Evolutionary conservation across 1,139 yeast genomes (phyloP), one percentile per base, ranked within the genome.

Genomic region (Wickerhamomyces sp.): DNA sequence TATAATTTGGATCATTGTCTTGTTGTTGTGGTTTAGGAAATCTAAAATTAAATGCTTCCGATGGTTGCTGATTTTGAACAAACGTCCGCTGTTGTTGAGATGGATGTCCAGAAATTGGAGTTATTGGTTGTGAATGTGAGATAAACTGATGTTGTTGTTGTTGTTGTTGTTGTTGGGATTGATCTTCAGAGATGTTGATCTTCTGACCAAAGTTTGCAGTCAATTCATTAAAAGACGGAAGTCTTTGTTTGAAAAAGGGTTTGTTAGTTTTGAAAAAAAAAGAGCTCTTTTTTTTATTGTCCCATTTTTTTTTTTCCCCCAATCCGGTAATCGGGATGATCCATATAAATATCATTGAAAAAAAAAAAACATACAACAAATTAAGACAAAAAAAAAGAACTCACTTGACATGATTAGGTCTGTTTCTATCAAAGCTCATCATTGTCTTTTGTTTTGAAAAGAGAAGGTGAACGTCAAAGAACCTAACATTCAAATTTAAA

Each of bases 161-260:
- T 13, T 24, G 35, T 13, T 25, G 18, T 17, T 17, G 30, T 6
- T 22, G 31, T 12, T 17, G 32, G 6, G 3, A 27, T n/a, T 26
- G 30, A 23, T 14, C 21, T 19, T 16, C 13, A 10, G 9, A 17
- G 17, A 30, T 23, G 10, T 18, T 30, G 6, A 30, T 8, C n/a
- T 26, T 9, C 5, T 31, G 8, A 16, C 20, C 20, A 23, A 51
- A 47, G 11, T 32, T 37, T 6, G 43, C 33, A 2, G 55, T 48
- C 8, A 51, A 32, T 23, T 46, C 49, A 26, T 31, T 43, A 31
- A 51, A 51, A 5, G 54, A 48, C 6, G 55, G 55, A 0, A 51
- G 45, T 21, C 55, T 49, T 6, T 12, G 23, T 12, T 24, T 21
- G 44, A 18, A n/a, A n/a, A n/a, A n/a, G 18, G 14, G 10, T 19